Base-by-base conservation (phyloP, 2,329 filamentous ascomycete species). In the Phaeophleospora eucalypticola region DNA sequence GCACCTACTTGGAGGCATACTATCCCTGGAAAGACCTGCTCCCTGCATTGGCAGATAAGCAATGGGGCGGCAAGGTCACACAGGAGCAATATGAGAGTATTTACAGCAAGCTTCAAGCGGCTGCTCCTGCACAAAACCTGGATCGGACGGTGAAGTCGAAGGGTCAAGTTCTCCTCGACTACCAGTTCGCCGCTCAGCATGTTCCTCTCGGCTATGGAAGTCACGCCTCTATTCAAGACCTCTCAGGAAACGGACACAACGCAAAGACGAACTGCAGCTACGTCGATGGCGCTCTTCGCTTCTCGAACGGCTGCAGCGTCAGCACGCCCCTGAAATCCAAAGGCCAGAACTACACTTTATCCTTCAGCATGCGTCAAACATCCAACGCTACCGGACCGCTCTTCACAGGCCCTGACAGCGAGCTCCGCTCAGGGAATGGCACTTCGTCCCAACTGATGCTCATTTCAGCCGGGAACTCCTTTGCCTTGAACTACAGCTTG, bases 341-440 rank as follows among this genome's bases (percentile, higher is more conserved):
- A 58, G 79, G 79, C 2, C 68, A 76, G 47, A 69, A 80, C 56
- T 82, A 82, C 59, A 79, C 74, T 0, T 68, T 82, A 1, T 68
- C 71, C 0, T 66, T 81, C 12, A 63, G 66, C 0, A 54, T 77
- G 57, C 2, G 69, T 71, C 24, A 69, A 68, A 0, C 70, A 65
- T 2, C 59, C 76, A 15, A 62, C 76, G n/a, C 58, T 64, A 1
- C 74, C 71, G 15, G 56, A 51, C 2, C 75, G 72, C 57, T 78
- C 71, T 3, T 61, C 60, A 3, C 69, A 76, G 9, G 55, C 61
- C 51, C 53, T 45, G 43, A 64, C 10, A 52, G 60, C 43, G 59
- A 68, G 4, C 35, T 57, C 1, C 42, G 49, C 18, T 54, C 50
- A 7, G 56, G 56, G 1, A 54, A 56, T 24, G 53, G 53, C 4